Evolutionary conservation across 495 filamentous ascomycete species (phyloP), one percentile per base, ranked within the genome.

Genomic region (Durotheca rogersii): DNA sequence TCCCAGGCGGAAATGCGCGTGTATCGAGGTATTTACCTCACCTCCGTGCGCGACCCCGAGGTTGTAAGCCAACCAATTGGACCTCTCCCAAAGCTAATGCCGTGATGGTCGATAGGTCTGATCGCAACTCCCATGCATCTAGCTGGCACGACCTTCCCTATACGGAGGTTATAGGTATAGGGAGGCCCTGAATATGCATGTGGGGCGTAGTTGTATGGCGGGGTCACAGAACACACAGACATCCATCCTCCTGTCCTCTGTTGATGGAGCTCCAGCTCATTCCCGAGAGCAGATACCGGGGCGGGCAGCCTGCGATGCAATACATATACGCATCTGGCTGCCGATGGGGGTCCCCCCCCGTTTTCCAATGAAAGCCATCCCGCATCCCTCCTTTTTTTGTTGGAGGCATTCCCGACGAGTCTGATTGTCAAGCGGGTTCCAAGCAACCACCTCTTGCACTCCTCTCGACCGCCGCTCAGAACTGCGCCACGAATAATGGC

Each of bases 11-110:
- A 27, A 27, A 27, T 9, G 9, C 23, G 4, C 23, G 9, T 27
- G 23, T 4, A 27, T 27, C 4, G 4, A 27, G 4, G 23, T 27
- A 27, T 9, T 27, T 27, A n/a, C n/a, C n/a, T n/a, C n/a, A n/a
- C n/a, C n/a, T n/a, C n/a, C n/a, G n/a, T n/a, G n/a, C n/a, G n/a
- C n/a, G n/a, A n/a, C n/a, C n/a, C n/a, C n/a, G 23, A 9, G 32
- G 20, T 14, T 40, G 18, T 7, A n/a, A 35, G 1, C 6, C 20
- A 4, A 21, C 47, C 54, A 58, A 58, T 58, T 37, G 47, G 16
- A 16, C 42, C 12, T 47, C 6, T n/a, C 17, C 7, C 19, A 33
- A 57, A 41, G 23, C 11, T 41, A 23, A 51, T 51, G 23, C 20
- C 20, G 27, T 16, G 16, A 17, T 7, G 44, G 47, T 37, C 30